Base-by-base conservation (phyloP, 176 grass and related monocot species). In the Ananas comosus region DNA sequence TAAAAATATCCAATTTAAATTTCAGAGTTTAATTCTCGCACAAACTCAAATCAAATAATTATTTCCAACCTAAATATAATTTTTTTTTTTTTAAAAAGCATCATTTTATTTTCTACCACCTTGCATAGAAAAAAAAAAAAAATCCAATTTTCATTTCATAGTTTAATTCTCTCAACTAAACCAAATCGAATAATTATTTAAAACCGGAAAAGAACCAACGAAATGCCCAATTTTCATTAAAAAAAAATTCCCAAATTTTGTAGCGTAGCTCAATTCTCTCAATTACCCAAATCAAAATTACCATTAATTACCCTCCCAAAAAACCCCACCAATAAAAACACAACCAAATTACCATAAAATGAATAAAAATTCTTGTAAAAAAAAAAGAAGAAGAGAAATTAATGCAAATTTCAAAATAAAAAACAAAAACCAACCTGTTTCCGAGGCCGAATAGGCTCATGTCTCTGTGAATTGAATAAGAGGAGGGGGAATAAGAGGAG, bases 381-480 rank as follows among this genome's bases (percentile, higher is more conserved):
- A 57, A 56, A n/a, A n/a, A 5, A 17, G 4, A 23, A 23, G 2
- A 27, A 27, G 53, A 59, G n/a, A 59, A 59, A 59, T 16, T 21
- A n/a, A 16, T 17, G 4, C 17, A 61, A 61, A 22, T n/a, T 16
- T 18, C 0, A 11, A 0, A 6, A 10, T 10, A 22, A 61, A 61
- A 10, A 61, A 48, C 1, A 13, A 24, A 66, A 14, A 51, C 69
- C 22, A 13, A 92, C 92, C 83, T 91, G 89, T 69, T 83, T 71
- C 24, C 76, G 0, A 88, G 83, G 19, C 76, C 74, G 14, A 96
- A 89, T 59, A 92, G 81, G 74, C 76, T 92, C 89, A 91, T 96
- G 58, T 76, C 72, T 61, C 33, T 61, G 12, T 10, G 17, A n/a
- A 61, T 18, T n/a, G 56, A 61, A 9, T 9, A 59, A 19, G 56